A percentile compares a stretch with the other conserved stretches of the same genome.
Evolutionary conservation across 2,329 filamentous ascomycete species (phyloP).

Genomic region (Phialophora tarda): DNA sequence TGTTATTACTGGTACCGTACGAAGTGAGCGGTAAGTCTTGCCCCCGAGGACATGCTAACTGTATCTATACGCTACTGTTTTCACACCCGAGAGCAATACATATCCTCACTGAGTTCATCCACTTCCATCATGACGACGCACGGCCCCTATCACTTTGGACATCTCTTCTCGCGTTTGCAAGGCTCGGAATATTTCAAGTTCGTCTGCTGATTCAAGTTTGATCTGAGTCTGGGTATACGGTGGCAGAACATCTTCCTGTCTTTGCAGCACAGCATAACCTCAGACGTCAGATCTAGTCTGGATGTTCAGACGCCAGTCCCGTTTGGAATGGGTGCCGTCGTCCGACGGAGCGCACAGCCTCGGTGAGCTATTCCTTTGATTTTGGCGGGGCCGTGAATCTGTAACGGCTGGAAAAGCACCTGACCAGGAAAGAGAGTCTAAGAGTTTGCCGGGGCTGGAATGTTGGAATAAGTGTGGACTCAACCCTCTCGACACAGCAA

Average conservation of each 20-base stretch:
- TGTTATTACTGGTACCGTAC: neutral
- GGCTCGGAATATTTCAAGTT: neutral
- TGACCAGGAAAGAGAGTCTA: neutral
- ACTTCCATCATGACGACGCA: neutral
- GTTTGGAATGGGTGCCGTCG: neutral
- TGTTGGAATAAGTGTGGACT: neutral
- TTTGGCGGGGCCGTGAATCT: neutral
- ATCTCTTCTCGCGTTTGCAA: neutral
- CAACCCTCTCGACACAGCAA: neutral
- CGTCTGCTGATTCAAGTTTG: neutral
- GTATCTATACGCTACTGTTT: neutral
- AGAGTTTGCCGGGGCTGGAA: neutral
- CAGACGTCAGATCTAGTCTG: neutral
- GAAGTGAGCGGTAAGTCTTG: neutral
- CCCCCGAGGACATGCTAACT: neutral
- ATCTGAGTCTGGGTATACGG: neutral
- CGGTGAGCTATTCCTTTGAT: neutral
- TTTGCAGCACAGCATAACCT: neutral
- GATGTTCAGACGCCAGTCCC: neutral
- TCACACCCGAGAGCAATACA: neutral
- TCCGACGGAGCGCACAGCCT: too few relatives aligned
- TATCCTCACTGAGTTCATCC: neutral
- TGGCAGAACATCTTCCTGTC: too few relatives aligned
- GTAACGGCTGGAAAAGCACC: neutral
- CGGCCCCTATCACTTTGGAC: neutral